A percentile compares a stretch with the other conserved stretches of the same genome.
These are phyloP conservation scores for Leccinum uliginosum DNA, from an alignment of 768 basidiomycete genomes.

Conservation along the genomic window DNA sequence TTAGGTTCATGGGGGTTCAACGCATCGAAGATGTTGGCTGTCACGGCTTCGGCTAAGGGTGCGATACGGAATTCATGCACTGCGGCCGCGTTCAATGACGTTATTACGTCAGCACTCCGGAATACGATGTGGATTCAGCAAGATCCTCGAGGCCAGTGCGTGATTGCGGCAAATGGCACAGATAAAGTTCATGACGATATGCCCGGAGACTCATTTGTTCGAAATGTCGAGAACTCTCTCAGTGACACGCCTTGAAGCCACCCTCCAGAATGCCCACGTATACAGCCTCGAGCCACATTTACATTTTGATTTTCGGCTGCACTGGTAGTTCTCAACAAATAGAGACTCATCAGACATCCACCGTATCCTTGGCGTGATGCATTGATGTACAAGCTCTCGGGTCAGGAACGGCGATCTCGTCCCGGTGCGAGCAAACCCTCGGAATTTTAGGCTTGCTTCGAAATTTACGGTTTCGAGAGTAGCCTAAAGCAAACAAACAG, in stretches of 20 bases:
- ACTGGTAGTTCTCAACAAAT: no score
- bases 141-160: neutral
- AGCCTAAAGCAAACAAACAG: neutral
- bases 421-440: neutral
- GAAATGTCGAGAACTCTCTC: neutral
- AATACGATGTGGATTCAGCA: neutral
- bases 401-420: neutral
- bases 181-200: neutral
- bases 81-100: neutral
- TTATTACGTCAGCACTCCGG: conserved; percentile 25
- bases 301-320: neutral
- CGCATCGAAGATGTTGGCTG: conserved; percentile 5
- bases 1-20: conserved; percentile 19
- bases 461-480: neutral
- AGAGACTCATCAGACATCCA: no score
- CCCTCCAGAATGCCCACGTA: neutral
- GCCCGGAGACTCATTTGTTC: neutral
- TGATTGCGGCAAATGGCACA: neutral
- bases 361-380: neutral
- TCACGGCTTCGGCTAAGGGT: neutral
- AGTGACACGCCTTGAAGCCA: neutral
- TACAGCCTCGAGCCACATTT: neutral
- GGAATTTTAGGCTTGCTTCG: neutral
- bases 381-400: neutral
- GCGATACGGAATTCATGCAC: neutral